Evolutionary conservation across 2,329 filamentous ascomycete species (phyloP), one percentile per base, ranked within the genome.

Genomic region (Arthrobotrys conoides): DNA sequence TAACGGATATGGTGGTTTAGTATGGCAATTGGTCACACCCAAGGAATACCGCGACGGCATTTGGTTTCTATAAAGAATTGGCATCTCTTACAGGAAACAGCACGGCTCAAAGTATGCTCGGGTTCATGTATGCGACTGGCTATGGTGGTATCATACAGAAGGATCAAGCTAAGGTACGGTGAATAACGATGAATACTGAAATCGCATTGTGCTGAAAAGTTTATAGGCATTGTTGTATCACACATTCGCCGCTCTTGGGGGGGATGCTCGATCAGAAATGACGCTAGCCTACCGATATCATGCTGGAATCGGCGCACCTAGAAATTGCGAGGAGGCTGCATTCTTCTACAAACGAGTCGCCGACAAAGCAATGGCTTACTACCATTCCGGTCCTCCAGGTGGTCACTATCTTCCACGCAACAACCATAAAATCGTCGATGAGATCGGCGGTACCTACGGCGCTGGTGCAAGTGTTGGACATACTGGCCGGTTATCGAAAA

Each of bases 21-120:
- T 94, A 96, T 82, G 96, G 96, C 83, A 97, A 98, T 85, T 97
- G 91, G 85, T 92, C 93, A 22, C 89, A 97, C 82, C 94, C 95
- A 0, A 89, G 91, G 80, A 90, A 97, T 83, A 93, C 97, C 81
- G 87, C 89, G 36, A 87, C 89, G 59, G 93, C 96, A 0, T 97
- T 97, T 83, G 87, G 89, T 80, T 89, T 93, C 86, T 99, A 98
- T 84, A 87, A 92, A 80, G 88, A 91, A 79, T 88, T 99, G 68
- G 93, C 95, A 1, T 87, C 88, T 18, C 84, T 91, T 76, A 89
- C 92, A 81, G 96, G 95, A 53, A 98, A 99, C 84, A 91, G 90
- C 80, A 97, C 95, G 12, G 96, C 96, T 0, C 93, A 98, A 84
- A 92, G 97, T 85, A 97, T 99, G 95, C 84, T 98, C 57, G 96